These are phyloP conservation scores for Nidula microcarpa DNA, from an alignment of 768 basidiomycete species.

Conservation along the genomic window DNA sequence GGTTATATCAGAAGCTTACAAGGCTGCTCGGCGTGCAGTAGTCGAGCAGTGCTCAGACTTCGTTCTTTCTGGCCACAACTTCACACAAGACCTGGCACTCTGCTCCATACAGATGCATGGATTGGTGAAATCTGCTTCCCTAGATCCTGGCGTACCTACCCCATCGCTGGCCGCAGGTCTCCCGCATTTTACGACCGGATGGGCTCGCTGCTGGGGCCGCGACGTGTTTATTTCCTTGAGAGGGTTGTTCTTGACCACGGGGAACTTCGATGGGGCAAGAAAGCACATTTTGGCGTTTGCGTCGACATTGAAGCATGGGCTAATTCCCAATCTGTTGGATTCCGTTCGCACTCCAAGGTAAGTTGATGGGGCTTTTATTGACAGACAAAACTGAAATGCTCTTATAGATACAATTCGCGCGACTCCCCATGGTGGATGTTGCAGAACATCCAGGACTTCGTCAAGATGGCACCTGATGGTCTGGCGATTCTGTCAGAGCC, in stretches of 20 bases:
- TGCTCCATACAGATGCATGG: constrained; percentile 91
- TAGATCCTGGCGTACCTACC: constrained; percentile 65
- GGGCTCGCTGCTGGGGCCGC: constrained; percentile 98
- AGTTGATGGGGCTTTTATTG: constrained; percentile 8
- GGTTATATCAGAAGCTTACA: constrained; percentile 87
- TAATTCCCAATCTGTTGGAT: constrained; percentile 95
- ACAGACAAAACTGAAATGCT: neutral
- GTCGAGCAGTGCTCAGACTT: constrained; percentile 90
- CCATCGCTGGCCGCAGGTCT: constrained; percentile 92
- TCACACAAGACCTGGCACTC: constrained; percentile 88
- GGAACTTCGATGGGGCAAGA: constrained; percentile 81
- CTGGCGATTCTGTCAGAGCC: constrained; percentile 72
- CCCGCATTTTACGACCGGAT: constrained; percentile 88
- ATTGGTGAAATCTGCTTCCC: constrained; percentile 83
- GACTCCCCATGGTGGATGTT: constrained; percentile 99
- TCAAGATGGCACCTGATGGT: constrained; percentile 79
- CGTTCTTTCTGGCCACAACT: constrained; percentile 76
- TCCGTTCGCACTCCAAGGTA: constrained; percentile 82
- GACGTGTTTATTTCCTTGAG: constrained; percentile 92
- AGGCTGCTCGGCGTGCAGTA: constrained; percentile 77
- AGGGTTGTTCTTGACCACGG: constrained; percentile 91
- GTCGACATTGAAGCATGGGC: constrained; percentile 89
- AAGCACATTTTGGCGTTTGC: constrained; percentile 92
- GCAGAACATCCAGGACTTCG: constrained; percentile 97
- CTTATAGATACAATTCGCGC: constrained; percentile 82